These are phyloP conservation scores for Pythium aristosporum DNA, from an alignment of 352 stramenopile genomes.

Conservation along the genomic window DNA sequence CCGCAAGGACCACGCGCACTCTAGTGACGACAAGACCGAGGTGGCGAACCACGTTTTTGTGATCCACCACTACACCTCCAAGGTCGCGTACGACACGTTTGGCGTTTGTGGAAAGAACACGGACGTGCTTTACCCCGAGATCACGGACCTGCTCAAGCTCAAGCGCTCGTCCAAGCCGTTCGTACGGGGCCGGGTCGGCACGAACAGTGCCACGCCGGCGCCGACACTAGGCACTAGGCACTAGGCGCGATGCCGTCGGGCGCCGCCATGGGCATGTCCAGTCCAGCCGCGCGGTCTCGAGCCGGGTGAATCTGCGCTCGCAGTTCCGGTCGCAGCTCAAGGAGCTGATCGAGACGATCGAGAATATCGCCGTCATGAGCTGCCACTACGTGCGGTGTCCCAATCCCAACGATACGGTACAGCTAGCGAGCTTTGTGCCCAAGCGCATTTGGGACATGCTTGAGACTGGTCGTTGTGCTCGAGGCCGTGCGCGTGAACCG, in stretches of 20 bases:
- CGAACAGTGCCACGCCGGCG: constrained; percentile 92
- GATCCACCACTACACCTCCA: constrained; percentile 78
- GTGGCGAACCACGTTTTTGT: constrained; percentile 70
- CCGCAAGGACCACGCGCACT: constrained; percentile 59
- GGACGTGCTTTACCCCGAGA: constrained; percentile 77
- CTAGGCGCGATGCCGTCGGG: constrained; percentile 52
- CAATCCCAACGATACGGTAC: constrained; percentile 92
- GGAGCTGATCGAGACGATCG: constrained; percentile 66
- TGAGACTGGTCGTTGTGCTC: constrained; percentile 96
- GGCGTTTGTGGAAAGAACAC: constrained; percentile 89
- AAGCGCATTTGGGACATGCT: constrained; percentile 96
- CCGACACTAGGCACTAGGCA: too few relatives aligned
- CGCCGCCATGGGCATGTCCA: constrained; percentile 80
- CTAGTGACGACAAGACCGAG: constrained; percentile 74
- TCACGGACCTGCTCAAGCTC: constrained; percentile 76
- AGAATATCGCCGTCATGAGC: constrained; percentile 64
- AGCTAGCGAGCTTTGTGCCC: constrained; percentile 74
- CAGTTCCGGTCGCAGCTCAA: constrained; percentile 87
- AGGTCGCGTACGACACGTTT: constrained; percentile 72
- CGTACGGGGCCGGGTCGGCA: constrained; percentile 63
- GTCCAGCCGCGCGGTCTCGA: constrained; percentile 94
- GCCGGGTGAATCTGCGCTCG: constrained; percentile 78
- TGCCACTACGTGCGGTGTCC: constrained; percentile 89
- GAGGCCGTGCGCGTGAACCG: constrained; percentile 98
- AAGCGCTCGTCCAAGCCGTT: constrained; percentile 74